phyloP scores from a whole-genome alignment of 345 rosid species.

The Moringa oleifera region DNA sequence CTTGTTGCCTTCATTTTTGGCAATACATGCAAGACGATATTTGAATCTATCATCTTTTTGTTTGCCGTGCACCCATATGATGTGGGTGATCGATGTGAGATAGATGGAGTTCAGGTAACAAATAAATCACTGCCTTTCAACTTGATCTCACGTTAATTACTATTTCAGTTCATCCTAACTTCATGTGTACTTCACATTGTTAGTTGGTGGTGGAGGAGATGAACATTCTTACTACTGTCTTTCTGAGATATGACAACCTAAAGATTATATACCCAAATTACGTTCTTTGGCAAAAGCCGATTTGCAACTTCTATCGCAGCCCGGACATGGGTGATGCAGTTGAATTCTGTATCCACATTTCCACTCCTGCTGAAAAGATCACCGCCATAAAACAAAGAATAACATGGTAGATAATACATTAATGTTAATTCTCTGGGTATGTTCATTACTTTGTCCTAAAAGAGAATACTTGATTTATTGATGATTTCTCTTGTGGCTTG shows the following conservation, averaged over 20 bases:
- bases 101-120: constrained; percentile 71
- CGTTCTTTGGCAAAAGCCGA: constrained; percentile 55
- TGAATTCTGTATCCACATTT: constrained; percentile 66
- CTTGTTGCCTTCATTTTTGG: constrained; percentile 86
- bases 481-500: neutral
- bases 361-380: constrained; percentile 64
- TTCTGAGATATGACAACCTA: constrained; percentile 71
- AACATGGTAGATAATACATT: constrained; percentile 28
- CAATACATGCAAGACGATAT: constrained; percentile 79
- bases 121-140: neutral
- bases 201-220: constrained; percentile 93
- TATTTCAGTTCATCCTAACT: too few relatives aligned
- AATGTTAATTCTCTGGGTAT: too few relatives aligned
- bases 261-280: constrained; percentile 65
- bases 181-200: too few relatives aligned
- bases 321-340: constrained; percentile 85
- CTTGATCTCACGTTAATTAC: too few relatives aligned
- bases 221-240: constrained; percentile 83
- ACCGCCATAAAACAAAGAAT: constrained; percentile 56
- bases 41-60: constrained; percentile 84
- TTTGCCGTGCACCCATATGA: constrained; percentile 92
- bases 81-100: constrained; percentile 91
- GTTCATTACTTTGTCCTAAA: too few relatives aligned
- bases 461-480: neutral
- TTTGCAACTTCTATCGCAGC: constrained; percentile 76